Conservation (phyloP, 108 stramenopile genomes). For the Nitzschia sp. region DNA sequence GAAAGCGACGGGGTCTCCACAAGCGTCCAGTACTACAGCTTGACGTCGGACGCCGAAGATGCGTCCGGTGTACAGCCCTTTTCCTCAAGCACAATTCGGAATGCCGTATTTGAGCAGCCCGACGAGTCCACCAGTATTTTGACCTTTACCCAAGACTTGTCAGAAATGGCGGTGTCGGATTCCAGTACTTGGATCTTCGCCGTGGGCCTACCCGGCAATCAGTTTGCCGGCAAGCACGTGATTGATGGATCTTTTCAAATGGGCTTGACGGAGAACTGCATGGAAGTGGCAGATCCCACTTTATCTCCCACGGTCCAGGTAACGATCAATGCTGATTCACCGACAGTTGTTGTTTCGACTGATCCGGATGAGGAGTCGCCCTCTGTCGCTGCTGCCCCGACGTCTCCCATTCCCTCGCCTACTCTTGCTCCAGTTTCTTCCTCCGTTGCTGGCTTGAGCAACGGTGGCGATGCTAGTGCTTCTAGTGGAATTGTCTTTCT, state of each 20-base stretch:
- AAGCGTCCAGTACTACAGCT: constrained; percentile 2
- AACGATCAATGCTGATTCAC: neutral
- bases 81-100: neutral
- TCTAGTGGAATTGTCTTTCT: neutral
- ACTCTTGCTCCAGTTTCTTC: neutral
- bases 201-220: neutral
- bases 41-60: neutral
- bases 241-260: constrained; percentile 5
- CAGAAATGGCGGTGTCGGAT: neutral
- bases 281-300: neutral
- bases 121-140: neutral
- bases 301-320: neutral
- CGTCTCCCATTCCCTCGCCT: neutral
- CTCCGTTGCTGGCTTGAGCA: neutral
- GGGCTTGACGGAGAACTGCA: neutral
- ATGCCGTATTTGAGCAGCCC: neutral
- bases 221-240: neutral
- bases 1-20: neutral
- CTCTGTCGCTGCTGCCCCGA: neutral
- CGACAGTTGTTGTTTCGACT: neutral
- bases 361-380: neutral
- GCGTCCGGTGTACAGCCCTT: neutral
- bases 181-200: constrained; percentile 3
- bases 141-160: constrained; percentile 3
- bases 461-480: neutral